Base-by-base conservation (phyloP, 768 basidiomycete genomes). In the Pluteus cervinus region DNA sequence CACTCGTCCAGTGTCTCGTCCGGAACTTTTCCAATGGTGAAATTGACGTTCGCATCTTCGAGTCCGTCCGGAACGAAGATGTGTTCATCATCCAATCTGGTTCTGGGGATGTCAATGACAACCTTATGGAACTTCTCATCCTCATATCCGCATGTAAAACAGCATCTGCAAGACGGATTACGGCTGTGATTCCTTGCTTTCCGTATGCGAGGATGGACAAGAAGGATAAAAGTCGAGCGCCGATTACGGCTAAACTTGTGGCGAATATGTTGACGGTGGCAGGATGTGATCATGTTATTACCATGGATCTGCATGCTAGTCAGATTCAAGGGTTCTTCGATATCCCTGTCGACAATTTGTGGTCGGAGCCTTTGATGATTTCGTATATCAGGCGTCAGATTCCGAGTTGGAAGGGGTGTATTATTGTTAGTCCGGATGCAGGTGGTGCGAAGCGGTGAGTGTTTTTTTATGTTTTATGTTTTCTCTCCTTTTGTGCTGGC, bases 321-420 rank as follows among this genome's bases (percentile, higher is more conserved):
- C 94, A 98, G 66, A 98, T 97, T 43, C 94, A 98, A 56, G 94
- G 94, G 5, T 98, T 98, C 70, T 98, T 98, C 58, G 92, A 97
- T 59, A 90, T 98, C 47, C 94, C 94, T 7, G 93, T 96, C 18
- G 94, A 98, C 66, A 98, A 98, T 58, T 71, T 98, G 30, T 98
- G 85, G 66, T 92, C 89, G 24, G 94, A 99, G 58, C 91, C 96
- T 2, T 69, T 93, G 43, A 94, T 97, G 86, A 71, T 96, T 45
- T 70, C 84, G 12, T 97, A 91, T 64, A 91, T 99, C 63, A 89
- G 91, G 63, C 71, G 76, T 30, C 71, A 81, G 54, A 87, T 98
- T 38, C 72, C 78, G 2, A 81, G 72, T n/a, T 97, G 94, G 86
- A 55, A 81, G 51, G 72, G 94, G 51, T 75, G 76, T 37, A 88